Evolutionary conservation across 2,329 filamentous ascomycete species (phyloP).

Genomic region (Pseudopithomyces maydicus): DNA sequence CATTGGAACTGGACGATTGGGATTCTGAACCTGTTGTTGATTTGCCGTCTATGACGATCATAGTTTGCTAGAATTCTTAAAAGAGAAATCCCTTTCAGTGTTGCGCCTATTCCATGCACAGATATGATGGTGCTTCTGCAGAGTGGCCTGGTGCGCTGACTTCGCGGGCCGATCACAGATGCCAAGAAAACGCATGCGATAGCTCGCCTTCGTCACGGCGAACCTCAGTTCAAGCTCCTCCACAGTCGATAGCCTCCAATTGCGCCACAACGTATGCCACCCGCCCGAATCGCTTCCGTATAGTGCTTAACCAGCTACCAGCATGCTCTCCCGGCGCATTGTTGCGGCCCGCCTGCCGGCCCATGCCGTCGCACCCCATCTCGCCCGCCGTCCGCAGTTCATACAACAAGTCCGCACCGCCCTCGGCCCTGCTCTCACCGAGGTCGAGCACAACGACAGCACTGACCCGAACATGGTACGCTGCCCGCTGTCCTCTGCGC

Average conservation of each 20-base stretch:
- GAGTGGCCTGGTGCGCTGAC: background rate
- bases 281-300: conserved; percentile 15
- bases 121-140: too few relatives aligned
- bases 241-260: conserved; percentile 24
- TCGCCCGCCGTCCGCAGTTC: conserved; percentile 38
- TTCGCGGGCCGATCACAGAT: background rate
- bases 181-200: background rate
- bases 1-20: background rate
- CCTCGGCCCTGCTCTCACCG: conserved; percentile 40
- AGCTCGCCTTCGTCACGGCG: conserved; percentile 34
- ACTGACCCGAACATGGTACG: conserved; percentile 65
- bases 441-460: conserved; percentile 53
- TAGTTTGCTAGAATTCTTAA: too few relatives aligned
- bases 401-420: conserved; percentile 43
- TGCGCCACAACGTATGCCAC: conserved; percentile 34
- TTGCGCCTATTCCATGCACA: too few relatives aligned
- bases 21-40: background rate
- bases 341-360: conserved; percentile 48
- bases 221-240: conserved; percentile 29
- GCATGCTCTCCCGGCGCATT: conserved; percentile 52
- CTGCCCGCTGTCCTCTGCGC: conserved; percentile 14
- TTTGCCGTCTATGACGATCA: background rate
- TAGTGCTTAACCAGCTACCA: conserved; percentile 48
- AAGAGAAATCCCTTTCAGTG: too few relatives aligned
- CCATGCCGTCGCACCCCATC: conserved; percentile 39